Base-by-base conservation (phyloP, 139 green algal species). In the Edaphochlamys debaryana region DNA sequence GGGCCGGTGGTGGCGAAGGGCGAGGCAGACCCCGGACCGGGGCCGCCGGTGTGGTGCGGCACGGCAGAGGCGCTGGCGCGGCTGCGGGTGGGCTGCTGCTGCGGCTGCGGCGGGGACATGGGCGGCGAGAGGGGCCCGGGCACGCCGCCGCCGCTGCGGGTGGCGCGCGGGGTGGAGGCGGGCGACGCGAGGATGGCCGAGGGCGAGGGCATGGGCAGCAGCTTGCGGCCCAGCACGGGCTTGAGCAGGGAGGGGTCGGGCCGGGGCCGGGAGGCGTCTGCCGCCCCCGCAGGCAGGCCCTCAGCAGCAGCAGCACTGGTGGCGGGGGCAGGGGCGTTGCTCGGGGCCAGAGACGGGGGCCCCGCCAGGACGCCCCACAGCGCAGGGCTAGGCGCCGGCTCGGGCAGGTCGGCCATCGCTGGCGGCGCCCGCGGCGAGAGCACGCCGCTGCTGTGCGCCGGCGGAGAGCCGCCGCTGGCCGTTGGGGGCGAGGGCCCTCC, bases 171-270 rank as follows among this genome's bases (percentile, higher is more conserved):
- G 25, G 76, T 73, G 11, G 9, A 25, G 13, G 32, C 9, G 4
- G 62, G 62, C 42, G 76, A 74, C 1, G 29, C 25, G 0, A 32
- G 37, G n/a, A 82, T 82, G n/a, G 38, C 48, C 4, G 27, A 63
- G 34, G 76, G 76, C 3, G 76, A 64, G 30, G 62, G 76, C 76
- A 82, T 82, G 36, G 76, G 76, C 62, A 82, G 62, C 60, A 82
- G 76, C 76, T 34, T 8, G 4, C 76, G 76, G 34, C 76, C 63
- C 9, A 82, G 11, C n/a, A 82, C 42, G 23, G 76, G 76, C 34
- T 30, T n/a, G 42, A 82, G 32, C 22, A 73, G 76, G 9, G 76
- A 73, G 11, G 76, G 32, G 63, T 82, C 76, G 23, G 45, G 76
- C 13, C 63, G 63, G 52, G 9, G 45, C 7, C 48, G 19, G 9